A percentile compares a stretch with the other conserved stretches of the same genome.
These are phyloP conservation scores for Tuber aestivum DNA, from an alignment of 495 filamentous ascomycete species.

Conservation along the genomic window DNA sequence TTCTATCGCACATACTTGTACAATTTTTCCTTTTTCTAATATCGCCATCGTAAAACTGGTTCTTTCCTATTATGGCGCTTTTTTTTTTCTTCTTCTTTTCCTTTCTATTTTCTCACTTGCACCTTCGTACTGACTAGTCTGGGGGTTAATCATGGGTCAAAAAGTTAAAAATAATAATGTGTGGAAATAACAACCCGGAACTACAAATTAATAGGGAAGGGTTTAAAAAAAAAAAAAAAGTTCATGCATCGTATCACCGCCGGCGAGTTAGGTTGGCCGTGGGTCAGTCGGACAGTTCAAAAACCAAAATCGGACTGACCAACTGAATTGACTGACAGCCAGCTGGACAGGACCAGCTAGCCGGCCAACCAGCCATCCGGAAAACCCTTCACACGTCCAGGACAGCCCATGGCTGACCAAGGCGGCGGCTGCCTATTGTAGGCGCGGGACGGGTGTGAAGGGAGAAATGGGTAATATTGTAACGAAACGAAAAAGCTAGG, in stretches of 20 bases:
- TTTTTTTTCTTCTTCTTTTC: too few species aligned
- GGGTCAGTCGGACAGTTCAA: neutral
- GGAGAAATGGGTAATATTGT: neutral
- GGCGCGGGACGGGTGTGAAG: neutral
- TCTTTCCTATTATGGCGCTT: neutral
- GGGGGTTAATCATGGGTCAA: neutral
- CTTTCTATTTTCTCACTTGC: neutral
- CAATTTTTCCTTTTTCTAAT: neutral
- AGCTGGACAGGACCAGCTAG: neutral
- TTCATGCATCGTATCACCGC: neutral
- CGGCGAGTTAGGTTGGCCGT: neutral
- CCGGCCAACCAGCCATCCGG: slow-evolving; percentile 3
- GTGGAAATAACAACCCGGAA: neutral
- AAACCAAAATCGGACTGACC: neutral
- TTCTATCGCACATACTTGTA: too few species aligned
- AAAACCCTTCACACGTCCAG: neutral
- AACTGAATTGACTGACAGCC: neutral
- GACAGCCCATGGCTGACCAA: neutral
- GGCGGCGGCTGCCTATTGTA: neutral
- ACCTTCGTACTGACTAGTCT: neutral
- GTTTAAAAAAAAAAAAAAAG: neutral
- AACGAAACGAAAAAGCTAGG: neutral
- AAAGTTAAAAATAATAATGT: slow-evolving; percentile 5
- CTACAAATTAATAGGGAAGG: neutral
- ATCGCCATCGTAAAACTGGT: neutral